Evolutionary conservation across 2,329 filamentous ascomycete genomes (phyloP).

Genomic region (Biscogniauxia marginata): DNA sequence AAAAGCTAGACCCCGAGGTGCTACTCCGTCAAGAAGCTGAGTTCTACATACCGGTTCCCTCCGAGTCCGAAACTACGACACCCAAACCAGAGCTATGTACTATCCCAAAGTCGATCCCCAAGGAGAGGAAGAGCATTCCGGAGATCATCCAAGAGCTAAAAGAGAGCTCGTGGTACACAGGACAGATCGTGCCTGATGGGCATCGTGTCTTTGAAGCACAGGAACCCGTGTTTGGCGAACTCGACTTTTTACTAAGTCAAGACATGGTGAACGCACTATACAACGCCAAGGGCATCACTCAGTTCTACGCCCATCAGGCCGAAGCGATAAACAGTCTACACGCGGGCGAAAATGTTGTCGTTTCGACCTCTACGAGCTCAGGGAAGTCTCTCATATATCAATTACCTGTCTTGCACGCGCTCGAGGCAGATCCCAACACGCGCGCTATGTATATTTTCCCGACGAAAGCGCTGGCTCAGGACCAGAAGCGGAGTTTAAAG

Average conservation of each 20-base stretch:
- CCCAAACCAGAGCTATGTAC: slow-evolving; percentile 38
- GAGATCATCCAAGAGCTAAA: slow-evolving; percentile 87
- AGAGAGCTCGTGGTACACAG: slow-evolving; percentile 80
- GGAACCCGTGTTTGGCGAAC: slow-evolving; percentile 74
- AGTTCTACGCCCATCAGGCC: slow-evolving; percentile 87
- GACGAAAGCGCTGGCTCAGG: slow-evolving; percentile 93
- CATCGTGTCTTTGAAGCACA: slow-evolving; percentile 90
- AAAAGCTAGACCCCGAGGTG: slow-evolving; percentile 65
- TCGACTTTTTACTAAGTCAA: slow-evolving; percentile 85
- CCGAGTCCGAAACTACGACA: slow-evolving; percentile 38
- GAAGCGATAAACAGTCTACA: slow-evolving; percentile 89
- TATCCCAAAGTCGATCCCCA: slow-evolving; percentile 72
- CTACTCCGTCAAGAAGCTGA: slow-evolving; percentile 59
- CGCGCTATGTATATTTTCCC: slow-evolving; percentile 98
- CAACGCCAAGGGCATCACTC: slow-evolving; percentile 82
- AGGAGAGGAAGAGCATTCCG: slow-evolving; percentile 73
- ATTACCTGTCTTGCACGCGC: slow-evolving; percentile 81
- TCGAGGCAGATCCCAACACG: slow-evolving; percentile 74
- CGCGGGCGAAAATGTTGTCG: slow-evolving; percentile 81
- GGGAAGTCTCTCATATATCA: slow-evolving; percentile 99
- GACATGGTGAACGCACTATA: slow-evolving; percentile 93
- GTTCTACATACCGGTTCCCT: slow-evolving; percentile 61
- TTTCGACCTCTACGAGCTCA: slow-evolving; percentile 92
- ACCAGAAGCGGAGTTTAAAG: slow-evolving; percentile 84
- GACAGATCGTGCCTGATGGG: slow-evolving; percentile 89